Evolutionary conservation across 768 basidiomycete genomes (phyloP).

Genomic region (Tylopilus rubrobrunneus): DNA sequence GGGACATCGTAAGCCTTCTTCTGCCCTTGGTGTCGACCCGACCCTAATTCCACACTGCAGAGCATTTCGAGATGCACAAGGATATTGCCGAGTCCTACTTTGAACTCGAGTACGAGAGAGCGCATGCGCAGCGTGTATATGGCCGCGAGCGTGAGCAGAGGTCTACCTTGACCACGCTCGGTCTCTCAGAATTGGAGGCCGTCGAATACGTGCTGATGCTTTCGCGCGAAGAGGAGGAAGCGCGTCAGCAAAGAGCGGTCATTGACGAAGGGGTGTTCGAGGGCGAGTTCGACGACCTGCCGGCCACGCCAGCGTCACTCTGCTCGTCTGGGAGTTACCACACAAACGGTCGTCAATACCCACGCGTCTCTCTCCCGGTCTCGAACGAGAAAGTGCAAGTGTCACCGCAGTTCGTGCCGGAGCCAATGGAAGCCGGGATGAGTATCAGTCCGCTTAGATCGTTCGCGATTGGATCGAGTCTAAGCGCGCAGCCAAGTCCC

Average conservation of each 20-base stretch:
- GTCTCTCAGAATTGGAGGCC: slow-evolving; percentile 69
- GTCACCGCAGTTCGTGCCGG: slow-evolving; percentile 45
- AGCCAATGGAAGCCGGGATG: slow-evolving; percentile 54
- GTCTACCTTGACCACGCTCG: slow-evolving; percentile 54
- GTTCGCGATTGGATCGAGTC: slow-evolving; percentile 1
- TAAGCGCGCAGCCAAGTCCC: slow-evolving; percentile 4
- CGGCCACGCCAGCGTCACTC: slow-evolving; percentile 3
- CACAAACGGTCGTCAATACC: slow-evolving; percentile 25
- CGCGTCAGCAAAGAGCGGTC: slow-evolving; percentile 7
- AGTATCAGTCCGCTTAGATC: slow-evolving; percentile 28
- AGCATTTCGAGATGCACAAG: slow-evolving; percentile 58
- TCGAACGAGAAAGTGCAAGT: slow-evolving; percentile 56
- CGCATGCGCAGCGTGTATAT: slow-evolving; percentile 33
- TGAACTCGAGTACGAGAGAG: slow-evolving; percentile 50
- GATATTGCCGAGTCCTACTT: slow-evolving; percentile 57
- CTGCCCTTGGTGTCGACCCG: background rate
- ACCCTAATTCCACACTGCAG: slow-evolving; percentile 33
- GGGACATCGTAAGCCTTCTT: slow-evolving; percentile 40
- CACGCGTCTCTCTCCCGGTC: slow-evolving; percentile 21
- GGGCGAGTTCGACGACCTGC: slow-evolving; percentile 37
- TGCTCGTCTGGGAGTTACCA: slow-evolving; percentile 20
- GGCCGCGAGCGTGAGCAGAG: slow-evolving; percentile 57
- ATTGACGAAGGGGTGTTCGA: slow-evolving; percentile 58
- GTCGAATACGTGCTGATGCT: slow-evolving; percentile 82
- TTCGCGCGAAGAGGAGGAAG: slow-evolving; percentile 67